Evolutionary conservation across 208 protist genomes (phyloP), one percentile per base, ranked within the genome.

Genomic region (Acanthamoeba culbertsoni): DNA sequence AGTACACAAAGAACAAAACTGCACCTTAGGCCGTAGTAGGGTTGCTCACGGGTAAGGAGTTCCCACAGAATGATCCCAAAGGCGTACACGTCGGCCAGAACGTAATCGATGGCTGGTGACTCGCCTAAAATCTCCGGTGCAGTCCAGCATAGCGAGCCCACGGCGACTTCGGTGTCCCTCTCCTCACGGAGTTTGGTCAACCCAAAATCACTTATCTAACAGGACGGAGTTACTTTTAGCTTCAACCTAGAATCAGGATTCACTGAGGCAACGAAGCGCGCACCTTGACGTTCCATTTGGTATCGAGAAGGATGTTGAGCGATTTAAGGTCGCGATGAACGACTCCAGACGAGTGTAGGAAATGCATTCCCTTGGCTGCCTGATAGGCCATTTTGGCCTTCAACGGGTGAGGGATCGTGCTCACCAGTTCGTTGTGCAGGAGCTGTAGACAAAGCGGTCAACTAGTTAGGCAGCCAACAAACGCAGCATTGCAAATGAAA

Each of bases 11-110:
- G 10, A 20, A 20, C n/a, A 4, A 7, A 40, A 79, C 4, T 8
- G 42, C 43, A 86, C 73, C 73, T 91, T 4, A 92, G 42, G 16
- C 88, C 91, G 20, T 4, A 3, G 31, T 93, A 88, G 7, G 73
- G 71, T 23, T 93, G 53, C 40, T 93, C 48, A 0, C 91, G 45
- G 4, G 75, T 88, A 3, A 93, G 37, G 4, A 93, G 28, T 40
- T 93, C 91, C 91, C 91, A 93, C 48, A 93, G 16, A 26, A 93
- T 35, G 12, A 93, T 93, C 0, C 91, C 91, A 35, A 93, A 93
- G 57, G 45, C 71, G 63, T 89, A 93, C 18, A 93, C 77, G 45
- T 93, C 91, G 28, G 91, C 6, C 2, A 79, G 40, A 18, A 77
- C 88, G 68, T 20, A 88, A 28, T 93, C 48, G 28, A 40, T 73